Evolutionary conservation across 225 moss, liverwort and hornwort species (phyloP).

Genomic region (Bryum argenteum): DNA sequence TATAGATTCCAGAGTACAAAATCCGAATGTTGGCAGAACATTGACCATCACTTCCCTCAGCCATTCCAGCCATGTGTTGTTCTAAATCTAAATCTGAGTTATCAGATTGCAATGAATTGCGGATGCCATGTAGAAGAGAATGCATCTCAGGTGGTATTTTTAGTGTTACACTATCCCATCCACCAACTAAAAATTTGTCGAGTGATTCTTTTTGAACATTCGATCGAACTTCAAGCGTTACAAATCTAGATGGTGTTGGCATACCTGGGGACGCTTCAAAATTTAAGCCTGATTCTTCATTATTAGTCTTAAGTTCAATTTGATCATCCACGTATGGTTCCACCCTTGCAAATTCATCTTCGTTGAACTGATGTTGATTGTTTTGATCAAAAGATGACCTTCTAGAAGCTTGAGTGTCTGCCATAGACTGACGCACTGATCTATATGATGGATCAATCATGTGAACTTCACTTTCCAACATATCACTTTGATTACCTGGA

Average conservation of each 20-base stretch:
- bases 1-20: slow-evolving; percentile 38
- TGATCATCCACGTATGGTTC: background rate
- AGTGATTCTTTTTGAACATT: slow-evolving; percentile 56
- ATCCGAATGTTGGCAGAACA: slow-evolving; percentile 41
- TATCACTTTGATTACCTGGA: slow-evolving; percentile 1
- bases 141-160: slow-evolving; percentile 56
- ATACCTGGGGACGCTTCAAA: slow-evolving; percentile 13
- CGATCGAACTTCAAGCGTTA: slow-evolving; percentile 52
- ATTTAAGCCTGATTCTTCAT: slow-evolving; percentile 7
- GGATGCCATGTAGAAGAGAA: slow-evolving; percentile 39
- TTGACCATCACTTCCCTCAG: slow-evolving; percentile 32
- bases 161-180: slow-evolving; percentile 58
- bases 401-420: slow-evolving; percentile 11
- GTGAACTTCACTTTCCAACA: slow-evolving; percentile 2
- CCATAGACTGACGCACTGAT: slow-evolving; percentile 5
- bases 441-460: slow-evolving; percentile 21
- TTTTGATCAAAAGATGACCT: slow-evolving; percentile 27
- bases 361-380: slow-evolving; percentile 21
- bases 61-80: slow-evolving; percentile 17
- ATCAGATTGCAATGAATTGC: slow-evolving; percentile 32
- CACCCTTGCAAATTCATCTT: slow-evolving; percentile 21
- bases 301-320: background rate
- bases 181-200: slow-evolving; percentile 54
- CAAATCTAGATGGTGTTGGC: slow-evolving; percentile 31
- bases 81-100: slow-evolving; percentile 32